Conservation (phyloP, 495 filamentous ascomycete genomes). For the Trypethelium eluteriae region DNA sequence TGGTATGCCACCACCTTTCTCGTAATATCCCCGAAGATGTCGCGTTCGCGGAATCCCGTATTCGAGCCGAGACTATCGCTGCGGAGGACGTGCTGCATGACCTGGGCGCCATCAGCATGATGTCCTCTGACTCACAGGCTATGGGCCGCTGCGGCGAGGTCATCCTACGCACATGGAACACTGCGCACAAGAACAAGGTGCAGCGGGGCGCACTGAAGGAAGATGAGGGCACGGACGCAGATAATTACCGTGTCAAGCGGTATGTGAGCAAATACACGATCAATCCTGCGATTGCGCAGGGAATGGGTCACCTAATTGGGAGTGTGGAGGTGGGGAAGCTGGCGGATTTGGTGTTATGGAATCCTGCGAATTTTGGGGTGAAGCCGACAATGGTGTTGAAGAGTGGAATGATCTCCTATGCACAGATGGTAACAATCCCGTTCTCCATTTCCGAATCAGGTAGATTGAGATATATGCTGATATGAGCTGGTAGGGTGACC, state of each 20-base stretch:
- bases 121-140: conserved; percentile 92
- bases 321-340: conserved; percentile 85
- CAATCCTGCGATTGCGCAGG: conserved; percentile 91
- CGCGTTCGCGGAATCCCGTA: conserved; percentile 90
- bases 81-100: conserved; percentile 97
- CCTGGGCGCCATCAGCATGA: conserved; percentile 94
- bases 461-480: not conserved
- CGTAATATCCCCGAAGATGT: conserved; percentile 94
- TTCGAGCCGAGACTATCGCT: conserved; percentile 92
- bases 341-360: conserved; percentile 88
- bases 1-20: conserved; percentile 94
- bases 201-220: conserved; percentile 71
- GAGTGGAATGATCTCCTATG: conserved; percentile 76
- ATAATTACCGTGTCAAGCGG: conserved; percentile 88
- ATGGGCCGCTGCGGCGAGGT: conserved; percentile 98
- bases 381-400: conserved; percentile 83
- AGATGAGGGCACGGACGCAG: conserved; percentile 73
- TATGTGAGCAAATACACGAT: conserved; percentile 97
- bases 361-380: conserved; percentile 74
- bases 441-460: no score
- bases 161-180: conserved; percentile 92
- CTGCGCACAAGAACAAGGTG: conserved; percentile 92
- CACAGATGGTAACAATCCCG: conserved; percentile 66
- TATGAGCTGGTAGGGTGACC: conserved; percentile 58
- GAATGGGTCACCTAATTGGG: conserved; percentile 84